phyloP scores from a whole-genome alignment of 2,329 filamentous ascomycete genomes.

The Phaeosphaeria sp. region DNA sequence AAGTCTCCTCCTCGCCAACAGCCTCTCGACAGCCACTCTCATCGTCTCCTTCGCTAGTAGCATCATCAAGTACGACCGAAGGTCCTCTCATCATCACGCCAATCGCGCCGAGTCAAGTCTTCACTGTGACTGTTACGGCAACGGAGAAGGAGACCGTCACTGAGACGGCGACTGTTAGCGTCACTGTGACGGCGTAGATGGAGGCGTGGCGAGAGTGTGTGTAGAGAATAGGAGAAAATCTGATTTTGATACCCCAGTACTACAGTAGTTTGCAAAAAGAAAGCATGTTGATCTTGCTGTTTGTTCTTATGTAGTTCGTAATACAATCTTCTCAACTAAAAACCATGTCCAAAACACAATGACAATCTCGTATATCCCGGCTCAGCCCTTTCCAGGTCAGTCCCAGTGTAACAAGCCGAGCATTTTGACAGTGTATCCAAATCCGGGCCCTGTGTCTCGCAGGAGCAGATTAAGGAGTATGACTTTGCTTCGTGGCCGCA shows the following conservation, averaged over 20 bases:
- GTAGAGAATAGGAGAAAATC: not conserved
- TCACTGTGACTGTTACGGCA: constrained; percentile 43
- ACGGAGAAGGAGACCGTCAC: constrained; percentile 41
- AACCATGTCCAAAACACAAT: no score
- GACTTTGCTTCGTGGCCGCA: no score
- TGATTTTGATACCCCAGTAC: constrained; percentile 20
- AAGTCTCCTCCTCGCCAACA: not conserved
- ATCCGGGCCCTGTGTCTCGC: no score
- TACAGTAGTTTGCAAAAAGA: not conserved
- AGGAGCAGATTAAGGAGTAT: no score
- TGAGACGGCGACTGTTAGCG: constrained; percentile 33
- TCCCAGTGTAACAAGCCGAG: no score
- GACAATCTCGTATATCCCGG: no score
- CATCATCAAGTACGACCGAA: constrained; percentile 24
- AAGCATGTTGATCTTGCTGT: not conserved
- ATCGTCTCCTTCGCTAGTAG: constrained; percentile 1
- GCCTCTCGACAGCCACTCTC: not conserved
- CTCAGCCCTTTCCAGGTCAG: no score
- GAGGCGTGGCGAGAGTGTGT: not conserved
- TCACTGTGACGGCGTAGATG: constrained; percentile 15
- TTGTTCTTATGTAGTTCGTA: not conserved
- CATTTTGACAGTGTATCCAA: no score
- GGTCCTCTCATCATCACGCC: constrained; percentile 41
- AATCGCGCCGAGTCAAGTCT: constrained; percentile 40
- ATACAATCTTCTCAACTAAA: not conserved